A percentile compares a stretch with the other conserved stretches of the same genome.
phyloP scores from a whole-genome alignment of 164 flowering plant species.

The Berberis vulgaris region DNA sequence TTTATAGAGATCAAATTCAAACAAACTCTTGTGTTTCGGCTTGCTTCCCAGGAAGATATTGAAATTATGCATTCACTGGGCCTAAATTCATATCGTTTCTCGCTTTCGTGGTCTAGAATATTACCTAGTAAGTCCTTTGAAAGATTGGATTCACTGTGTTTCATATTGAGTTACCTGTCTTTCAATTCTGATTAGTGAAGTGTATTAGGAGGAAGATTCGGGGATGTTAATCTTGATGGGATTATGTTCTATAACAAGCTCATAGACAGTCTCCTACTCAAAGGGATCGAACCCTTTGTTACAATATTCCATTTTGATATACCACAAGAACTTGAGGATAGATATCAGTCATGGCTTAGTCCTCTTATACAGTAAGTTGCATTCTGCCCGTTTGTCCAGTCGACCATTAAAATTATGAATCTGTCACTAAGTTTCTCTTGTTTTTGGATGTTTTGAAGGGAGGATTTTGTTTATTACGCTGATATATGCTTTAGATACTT shows the following conservation, averaged over 20 bases:
- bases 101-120: conserved; percentile 31
- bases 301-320: too few species aligned
- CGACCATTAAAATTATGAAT: too few species aligned
- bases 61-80: conserved; percentile 31
- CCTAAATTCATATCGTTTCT: conserved; percentile 28
- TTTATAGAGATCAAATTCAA: not conserved
- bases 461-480: conserved; percentile 33
- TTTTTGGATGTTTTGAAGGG: conserved; percentile 20
- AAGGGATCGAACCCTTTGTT: conserved; percentile 13
- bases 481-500: conserved; percentile 37
- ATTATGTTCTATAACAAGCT: conserved; percentile 31
- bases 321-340: too few species aligned
- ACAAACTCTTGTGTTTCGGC: not conserved
- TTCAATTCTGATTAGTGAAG: too few species aligned
- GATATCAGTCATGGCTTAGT: not conserved
- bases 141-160: not conserved
- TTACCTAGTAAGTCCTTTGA: conserved; percentile 1
- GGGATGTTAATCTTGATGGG: conserved; percentile 31
- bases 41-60: conserved; percentile 26
- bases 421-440: too few species aligned
- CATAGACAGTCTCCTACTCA: conserved; percentile 28
- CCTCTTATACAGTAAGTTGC: too few species aligned
- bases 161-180: too few species aligned
- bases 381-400: too few species aligned
- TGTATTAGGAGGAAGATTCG: conserved; percentile 28